Evolutionary conservation across 345 rosid species (phyloP), one percentile per base, ranked within the genome.

Genomic region (Euphorbia lathyris): DNA sequence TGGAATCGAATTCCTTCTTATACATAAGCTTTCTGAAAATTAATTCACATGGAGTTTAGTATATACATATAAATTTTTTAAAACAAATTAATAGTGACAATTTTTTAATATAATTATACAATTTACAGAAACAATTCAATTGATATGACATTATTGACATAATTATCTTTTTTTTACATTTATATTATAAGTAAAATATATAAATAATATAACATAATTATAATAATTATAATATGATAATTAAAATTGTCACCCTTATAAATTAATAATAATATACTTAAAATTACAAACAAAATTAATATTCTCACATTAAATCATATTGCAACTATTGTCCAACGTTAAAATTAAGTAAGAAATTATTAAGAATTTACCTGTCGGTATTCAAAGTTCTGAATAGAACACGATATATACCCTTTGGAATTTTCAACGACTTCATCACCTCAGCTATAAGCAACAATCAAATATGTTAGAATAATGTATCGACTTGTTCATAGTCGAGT

Each of bases 11-110:
- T 67, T 74, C 74, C 74, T 62, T 81, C 26, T 76, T 75, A 19
- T 62, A 67, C 87, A 81, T 81, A 53, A 78, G 81, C 42, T 65
- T 16, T 79, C 87, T 83, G 68, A 47, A 73, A 64, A 48, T 4
- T 32, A 64, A 40, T 26, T 7, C 38, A 36, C 11, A 4, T n/a
- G 10, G 19, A 13, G n/a, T 48, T 48, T 1, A 48, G 20, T 48
- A 11, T 14, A 3, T 12, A n/a, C n/a, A 1, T 12, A 11, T 47
- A 11, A 13, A 19, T 48, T 48, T 9, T 4, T 48, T 4, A 16
- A 2, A 48, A 48, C 7, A 5, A 48, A 19, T 45, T 45, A 45
- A 14, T 0, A 12, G 19, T 19, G 20, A 17, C 19, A 45, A 45
- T 45, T 45, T n/a, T 45, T 45, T 45, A 9, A 45, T 12, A 9